phyloP scores from a whole-genome alignment of 345 rosid species.

The Bruguiera sexangula region DNA sequence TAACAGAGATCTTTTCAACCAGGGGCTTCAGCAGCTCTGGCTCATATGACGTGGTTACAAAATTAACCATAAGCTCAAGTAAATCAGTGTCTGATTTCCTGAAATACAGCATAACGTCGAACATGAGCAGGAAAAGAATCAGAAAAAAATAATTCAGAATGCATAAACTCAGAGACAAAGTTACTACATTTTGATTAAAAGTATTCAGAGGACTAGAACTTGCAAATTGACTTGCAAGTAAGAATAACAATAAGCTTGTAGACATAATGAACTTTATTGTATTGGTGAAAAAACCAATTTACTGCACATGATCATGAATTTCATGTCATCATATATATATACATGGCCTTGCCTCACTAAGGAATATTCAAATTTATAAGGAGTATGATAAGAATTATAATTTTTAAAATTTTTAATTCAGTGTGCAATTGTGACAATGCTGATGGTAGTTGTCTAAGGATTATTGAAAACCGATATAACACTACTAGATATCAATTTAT shows the following conservation, averaged over 20 bases:
- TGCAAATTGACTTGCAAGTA: background rate
- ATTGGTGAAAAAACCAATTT: background rate
- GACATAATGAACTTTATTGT: background rate
- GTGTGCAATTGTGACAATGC: background rate
- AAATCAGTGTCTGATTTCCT: slow-evolving; percentile 64
- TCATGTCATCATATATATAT: background rate
- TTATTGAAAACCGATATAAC: background rate
- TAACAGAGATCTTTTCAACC: slow-evolving; percentile 64
- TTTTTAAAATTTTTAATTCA: background rate
- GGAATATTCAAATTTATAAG: too few species aligned
- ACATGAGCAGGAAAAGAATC: background rate
- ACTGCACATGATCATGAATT: background rate
- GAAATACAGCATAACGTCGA: slow-evolving; percentile 23
- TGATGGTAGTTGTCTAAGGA: background rate
- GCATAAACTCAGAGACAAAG: slow-evolving; percentile 6
- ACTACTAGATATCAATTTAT: background rate
- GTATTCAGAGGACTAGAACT: background rate
- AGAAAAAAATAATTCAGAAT: background rate
- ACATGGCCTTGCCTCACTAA: background rate
- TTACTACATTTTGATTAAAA: background rate
- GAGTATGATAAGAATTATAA: background rate
- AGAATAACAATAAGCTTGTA: background rate
- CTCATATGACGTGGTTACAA: slow-evolving; percentile 79
- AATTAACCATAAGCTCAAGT: slow-evolving; percentile 85
- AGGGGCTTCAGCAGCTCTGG: slow-evolving; percentile 83